A percentile compares a stretch with the other conserved stretches of the same genome.
Evolutionary conservation across 2,329 filamentous ascomycete genomes (phyloP).

Genomic region (Epicoccum nigrum): DNA sequence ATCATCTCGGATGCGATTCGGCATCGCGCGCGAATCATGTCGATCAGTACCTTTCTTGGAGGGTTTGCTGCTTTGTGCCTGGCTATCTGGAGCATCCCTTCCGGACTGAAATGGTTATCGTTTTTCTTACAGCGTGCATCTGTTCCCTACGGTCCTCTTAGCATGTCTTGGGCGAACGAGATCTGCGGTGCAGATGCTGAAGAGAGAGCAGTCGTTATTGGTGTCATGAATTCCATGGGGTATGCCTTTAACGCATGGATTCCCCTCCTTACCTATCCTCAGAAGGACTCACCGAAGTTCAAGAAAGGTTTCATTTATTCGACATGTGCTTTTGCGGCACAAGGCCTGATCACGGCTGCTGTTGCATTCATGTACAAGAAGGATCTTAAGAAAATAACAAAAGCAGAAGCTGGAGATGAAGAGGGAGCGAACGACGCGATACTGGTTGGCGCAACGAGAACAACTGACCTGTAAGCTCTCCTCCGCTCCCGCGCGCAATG

Average conservation of each 20-base stretch:
- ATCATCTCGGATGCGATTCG: slow-evolving; percentile 27
- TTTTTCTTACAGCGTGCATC: slow-evolving; percentile 39
- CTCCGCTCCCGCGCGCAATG: neutral
- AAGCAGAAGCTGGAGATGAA: slow-evolving; percentile 8
- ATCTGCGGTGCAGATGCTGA: slow-evolving; percentile 53
- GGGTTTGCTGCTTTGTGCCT: slow-evolving; percentile 33
- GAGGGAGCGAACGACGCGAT: slow-evolving; percentile 9
- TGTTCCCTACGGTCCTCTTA: slow-evolving; percentile 42
- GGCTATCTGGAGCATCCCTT: slow-evolving; percentile 41
- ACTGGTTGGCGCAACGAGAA: slow-evolving; percentile 4
- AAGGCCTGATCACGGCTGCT: slow-evolving; percentile 18
- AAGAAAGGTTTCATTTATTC: slow-evolving; percentile 25
- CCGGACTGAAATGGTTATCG: slow-evolving; percentile 40
- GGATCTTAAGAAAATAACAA: slow-evolving; percentile 15
- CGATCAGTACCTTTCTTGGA: slow-evolving; percentile 21
- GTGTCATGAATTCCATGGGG: slow-evolving; percentile 53
- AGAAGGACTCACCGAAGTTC: slow-evolving; percentile 25
- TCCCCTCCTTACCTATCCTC: slow-evolving; percentile 34
- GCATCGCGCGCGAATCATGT: slow-evolving; percentile 25
- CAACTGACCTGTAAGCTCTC: neutral
- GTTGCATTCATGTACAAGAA: slow-evolving; percentile 24
- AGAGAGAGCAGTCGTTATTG: slow-evolving; percentile 54
- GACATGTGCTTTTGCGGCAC: slow-evolving; percentile 20
- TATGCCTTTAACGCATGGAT: slow-evolving; percentile 56
- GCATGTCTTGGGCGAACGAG: slow-evolving; percentile 56